These are phyloP conservation scores for Microcyclospora tardicrescens DNA, from an alignment of 2,329 filamentous ascomycete genomes.

Conservation along the genomic window DNA sequence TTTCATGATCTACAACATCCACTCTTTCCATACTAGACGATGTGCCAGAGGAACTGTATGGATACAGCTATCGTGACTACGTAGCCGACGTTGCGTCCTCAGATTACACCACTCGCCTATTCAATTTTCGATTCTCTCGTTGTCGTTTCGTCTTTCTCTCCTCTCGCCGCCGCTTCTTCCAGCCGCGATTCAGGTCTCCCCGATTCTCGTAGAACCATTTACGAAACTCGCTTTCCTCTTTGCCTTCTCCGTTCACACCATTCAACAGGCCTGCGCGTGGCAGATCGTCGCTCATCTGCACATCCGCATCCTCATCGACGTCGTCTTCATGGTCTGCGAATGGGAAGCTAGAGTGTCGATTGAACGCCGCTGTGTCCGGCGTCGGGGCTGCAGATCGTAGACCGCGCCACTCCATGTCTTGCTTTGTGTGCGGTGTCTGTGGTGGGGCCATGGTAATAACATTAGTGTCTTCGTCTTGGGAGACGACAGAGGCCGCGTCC, in stretches of 20 bases:
- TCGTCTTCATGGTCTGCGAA: conserved; percentile 36
- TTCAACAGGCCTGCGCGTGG: background rate
- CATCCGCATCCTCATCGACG: conserved; percentile 25
- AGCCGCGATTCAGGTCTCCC: conserved; percentile 35
- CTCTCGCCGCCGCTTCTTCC: conserved; percentile 45
- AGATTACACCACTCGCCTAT: conserved; percentile 30
- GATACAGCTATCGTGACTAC: no score
- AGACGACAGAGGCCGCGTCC: conserved; percentile 13
- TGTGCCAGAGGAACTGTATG: no score
- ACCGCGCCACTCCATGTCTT: conserved; percentile 62
- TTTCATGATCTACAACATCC: no score
- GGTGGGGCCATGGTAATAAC: conserved; percentile 31
- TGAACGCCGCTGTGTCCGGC: conserved; percentile 76
- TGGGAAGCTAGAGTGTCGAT: conserved; percentile 46
- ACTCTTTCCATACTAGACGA: no score
- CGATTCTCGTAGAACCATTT: conserved; percentile 48
- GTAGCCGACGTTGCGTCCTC: no score
- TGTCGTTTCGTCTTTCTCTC: conserved; percentile 48
- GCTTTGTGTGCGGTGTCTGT: conserved; percentile 70
- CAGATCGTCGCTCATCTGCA: conserved; percentile 1
- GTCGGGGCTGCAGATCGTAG: conserved; percentile 86
- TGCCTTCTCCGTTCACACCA: conserved; percentile 1
- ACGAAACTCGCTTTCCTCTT: conserved; percentile 42
- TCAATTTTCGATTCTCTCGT: conserved; percentile 44
- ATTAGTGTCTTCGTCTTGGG: conserved; percentile 27